These are phyloP conservation scores for Pachyrhizus erosus DNA, from an alignment of 306 rosid species.

Conservation along the genomic window DNA sequence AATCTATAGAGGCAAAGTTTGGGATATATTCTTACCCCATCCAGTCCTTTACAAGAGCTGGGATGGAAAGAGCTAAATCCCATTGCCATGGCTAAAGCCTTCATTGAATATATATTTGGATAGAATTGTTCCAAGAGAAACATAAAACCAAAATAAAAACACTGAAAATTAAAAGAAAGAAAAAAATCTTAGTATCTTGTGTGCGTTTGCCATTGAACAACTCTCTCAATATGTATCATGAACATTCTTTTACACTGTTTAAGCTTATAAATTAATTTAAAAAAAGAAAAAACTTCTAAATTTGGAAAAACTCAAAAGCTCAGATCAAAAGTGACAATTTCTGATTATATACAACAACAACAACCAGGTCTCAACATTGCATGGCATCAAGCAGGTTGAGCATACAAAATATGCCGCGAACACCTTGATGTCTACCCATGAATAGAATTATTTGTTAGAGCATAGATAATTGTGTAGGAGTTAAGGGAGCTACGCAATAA, in stretches of 20 bases:
- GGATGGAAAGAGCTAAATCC: no score
- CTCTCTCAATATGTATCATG: neutral
- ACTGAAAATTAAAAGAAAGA: conserved; percentile 27
- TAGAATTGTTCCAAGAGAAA: neutral
- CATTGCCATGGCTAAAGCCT: no score
- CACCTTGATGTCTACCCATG: neutral
- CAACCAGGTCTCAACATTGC: conserved; percentile 15
- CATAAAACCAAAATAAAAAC: neutral
- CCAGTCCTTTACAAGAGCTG: neutral
- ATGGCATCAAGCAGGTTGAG: neutral
- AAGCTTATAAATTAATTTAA: neutral
- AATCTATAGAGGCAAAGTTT: no score
- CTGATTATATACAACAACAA: neutral
- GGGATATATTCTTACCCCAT: no score
- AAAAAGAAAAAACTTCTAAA: no score
- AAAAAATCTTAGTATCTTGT: neutral
- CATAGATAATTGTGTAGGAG: conserved; percentile 3
- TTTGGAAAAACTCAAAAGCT: neutral
- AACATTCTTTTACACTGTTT: neutral
- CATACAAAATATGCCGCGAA: conserved; percentile 15
- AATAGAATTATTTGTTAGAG: neutral
- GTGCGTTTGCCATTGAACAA: neutral
- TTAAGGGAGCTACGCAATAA: neutral
- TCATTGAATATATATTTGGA: neutral
- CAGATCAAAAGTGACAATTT: neutral